Evolutionary conservation across 106 monocot species (phyloP), one percentile per base, ranked within the genome.

Genomic region (Vanilla planifolia): DNA sequence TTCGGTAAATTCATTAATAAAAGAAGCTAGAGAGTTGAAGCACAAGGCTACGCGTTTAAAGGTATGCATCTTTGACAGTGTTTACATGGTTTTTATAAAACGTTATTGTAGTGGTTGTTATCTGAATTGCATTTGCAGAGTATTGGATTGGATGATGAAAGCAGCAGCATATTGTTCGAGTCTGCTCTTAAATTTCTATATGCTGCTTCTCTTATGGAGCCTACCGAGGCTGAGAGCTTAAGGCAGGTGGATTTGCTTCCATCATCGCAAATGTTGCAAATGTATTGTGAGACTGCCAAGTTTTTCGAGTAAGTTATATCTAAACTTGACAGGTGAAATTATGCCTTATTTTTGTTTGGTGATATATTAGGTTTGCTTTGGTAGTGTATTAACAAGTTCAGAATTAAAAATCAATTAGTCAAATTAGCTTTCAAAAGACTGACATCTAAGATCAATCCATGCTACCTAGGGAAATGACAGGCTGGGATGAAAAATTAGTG

Each of bases 131-230:
- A 60, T 22, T 37, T 63, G 62, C 78, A 96, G 90, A 68, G 9
- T 72, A 69, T 79, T 65, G 90, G 90, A 19, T 59, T 64, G 16
- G 84, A 81, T 46, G 73, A 67, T 51, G 80, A 96, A 76, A 90
- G 91, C 33, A 87, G 84, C 22, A 64, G 70, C 36, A 33, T 96
- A 40, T 91, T 79, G 56, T 96, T 96, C 75, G 76, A 96, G 73
- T 75, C 96, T 46, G 96, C 90, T 23, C 70, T 96, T 57, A 86
- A 96, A 55, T 96, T 84, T 77, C 75, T 96, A 27, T 69, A 87
- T 74, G 78, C 51, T 47, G 83, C 96, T 1, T 87, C 83, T 50
- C 83, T 91, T 37, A 51, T 75, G 74, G 96, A 91, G 64, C 76
- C 76, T 60, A 44, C 56, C 19, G 71, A 45, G 66, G 47, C 66